A percentile compares a stretch with the other conserved stretches of the same genome.
Conservation (phyloP, 805 yeast genomes). For the Ogataea methylovora region DNA sequence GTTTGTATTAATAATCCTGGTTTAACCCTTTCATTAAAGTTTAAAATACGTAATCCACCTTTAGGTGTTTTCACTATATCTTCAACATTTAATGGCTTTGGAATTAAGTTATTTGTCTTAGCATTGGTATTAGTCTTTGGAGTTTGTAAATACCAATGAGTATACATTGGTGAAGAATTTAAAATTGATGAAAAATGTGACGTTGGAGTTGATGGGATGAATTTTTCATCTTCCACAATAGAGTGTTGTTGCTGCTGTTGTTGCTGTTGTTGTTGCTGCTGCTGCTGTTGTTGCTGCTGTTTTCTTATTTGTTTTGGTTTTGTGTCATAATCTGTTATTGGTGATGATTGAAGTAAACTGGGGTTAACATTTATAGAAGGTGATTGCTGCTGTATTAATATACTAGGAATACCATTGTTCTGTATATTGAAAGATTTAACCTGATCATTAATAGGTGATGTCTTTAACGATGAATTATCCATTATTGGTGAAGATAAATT, state of each 20-base stretch:
- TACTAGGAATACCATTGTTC: not conserved
- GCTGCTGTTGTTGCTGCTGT: not conserved
- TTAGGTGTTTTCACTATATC: slow-evolving; percentile 13
- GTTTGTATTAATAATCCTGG: not conserved
- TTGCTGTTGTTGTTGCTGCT: not conserved
- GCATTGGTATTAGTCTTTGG: slow-evolving; percentile 5
- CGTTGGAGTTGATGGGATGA: slow-evolving; percentile 19
- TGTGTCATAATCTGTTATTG: not conserved
- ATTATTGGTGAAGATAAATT: slow-evolving; percentile 10
- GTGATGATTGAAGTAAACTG: slow-evolving; percentile 1
- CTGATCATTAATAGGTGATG: slow-evolving; percentile 17
- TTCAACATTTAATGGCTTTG: slow-evolving; percentile 16
- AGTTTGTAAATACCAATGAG: slow-evolving; percentile 23
- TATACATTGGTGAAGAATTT: slow-evolving; percentile 27
- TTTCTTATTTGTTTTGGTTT: not conserved
- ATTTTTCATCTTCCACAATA: not conserved
- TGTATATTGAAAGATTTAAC: not conserved
- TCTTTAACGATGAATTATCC: slow-evolving; percentile 16
- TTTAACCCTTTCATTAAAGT: slow-evolving; percentile 5
- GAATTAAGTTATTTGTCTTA: slow-evolving; percentile 7
- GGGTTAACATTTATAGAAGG: not conserved
- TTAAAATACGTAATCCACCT: slow-evolving; percentile 5
- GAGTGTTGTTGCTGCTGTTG: not conserved
- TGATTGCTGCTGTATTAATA: slow-evolving; percentile 1
- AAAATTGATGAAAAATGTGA: slow-evolving; percentile 25